These are phyloP conservation scores for Candida hispaniensis DNA, from an alignment of 805 yeast species.

Conservation along the genomic window DNA sequence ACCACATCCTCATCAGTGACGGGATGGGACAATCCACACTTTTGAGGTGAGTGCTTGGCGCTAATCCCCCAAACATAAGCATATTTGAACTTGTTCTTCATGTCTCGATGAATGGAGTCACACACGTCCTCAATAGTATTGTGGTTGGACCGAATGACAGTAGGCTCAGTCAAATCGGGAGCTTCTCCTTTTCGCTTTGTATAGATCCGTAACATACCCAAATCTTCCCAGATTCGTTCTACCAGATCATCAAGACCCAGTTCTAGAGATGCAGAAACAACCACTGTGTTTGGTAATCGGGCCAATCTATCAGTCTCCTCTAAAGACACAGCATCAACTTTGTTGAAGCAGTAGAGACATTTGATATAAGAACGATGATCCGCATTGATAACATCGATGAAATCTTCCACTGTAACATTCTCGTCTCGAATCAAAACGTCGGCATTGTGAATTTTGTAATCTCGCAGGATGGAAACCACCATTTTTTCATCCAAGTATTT, in stretches of 20 bases:
- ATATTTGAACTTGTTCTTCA: conserved; percentile 83
- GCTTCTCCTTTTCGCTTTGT: conserved; percentile 73
- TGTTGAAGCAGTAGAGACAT: conserved; percentile 88
- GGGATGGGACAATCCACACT: conserved; percentile 77
- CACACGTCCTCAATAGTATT: conserved; percentile 81
- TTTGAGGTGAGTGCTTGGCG: conserved; percentile 92
- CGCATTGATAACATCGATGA: conserved; percentile 83
- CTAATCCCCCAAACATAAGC: conserved; percentile 96
- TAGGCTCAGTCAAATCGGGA: conserved; percentile 80
- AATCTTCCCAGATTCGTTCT: conserved; percentile 87
- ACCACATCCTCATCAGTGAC: conserved; percentile 93
- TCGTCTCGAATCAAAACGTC: conserved; percentile 87
- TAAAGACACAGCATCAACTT: conserved; percentile 86
- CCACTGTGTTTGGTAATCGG: conserved; percentile 84
- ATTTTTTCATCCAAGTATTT: conserved; percentile 71
- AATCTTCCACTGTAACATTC: conserved; percentile 81
- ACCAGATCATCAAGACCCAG: conserved; percentile 79
- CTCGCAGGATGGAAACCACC: conserved; percentile 65
- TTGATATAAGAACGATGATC: conserved; percentile 79
- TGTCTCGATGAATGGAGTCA: conserved; percentile 83
- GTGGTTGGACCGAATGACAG: conserved; percentile 69
- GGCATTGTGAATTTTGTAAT: conserved; percentile 84
- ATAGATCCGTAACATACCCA: conserved; percentile 67
- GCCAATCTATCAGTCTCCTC: conserved; percentile 93
- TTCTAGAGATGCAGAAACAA: conserved; percentile 83